These are phyloP conservation scores for Leptographium flavum DNA, from an alignment of 2,329 filamentous ascomycete genomes.

Conservation along the genomic window DNA sequence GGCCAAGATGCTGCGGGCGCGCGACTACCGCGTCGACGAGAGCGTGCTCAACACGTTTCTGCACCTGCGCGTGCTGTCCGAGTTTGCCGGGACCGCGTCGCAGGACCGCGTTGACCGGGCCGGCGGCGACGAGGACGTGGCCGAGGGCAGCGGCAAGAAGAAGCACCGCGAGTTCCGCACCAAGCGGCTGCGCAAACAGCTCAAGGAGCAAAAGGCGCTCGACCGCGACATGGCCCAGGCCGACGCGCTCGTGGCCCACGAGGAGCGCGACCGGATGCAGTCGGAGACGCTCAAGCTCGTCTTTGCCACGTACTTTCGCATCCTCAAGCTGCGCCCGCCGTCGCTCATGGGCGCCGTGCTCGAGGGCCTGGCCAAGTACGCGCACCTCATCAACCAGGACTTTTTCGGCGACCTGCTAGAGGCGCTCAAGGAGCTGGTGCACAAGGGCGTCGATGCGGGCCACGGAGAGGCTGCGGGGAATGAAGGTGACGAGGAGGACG, in stretches of 20 bases:
- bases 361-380: constrained; percentile 84
- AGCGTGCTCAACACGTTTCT: constrained; percentile 82
- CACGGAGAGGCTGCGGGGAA: constrained; percentile 33
- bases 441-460: constrained; percentile 49
- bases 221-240: constrained; percentile 91
- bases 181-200: constrained; percentile 69
- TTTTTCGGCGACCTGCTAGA: constrained; percentile 96
- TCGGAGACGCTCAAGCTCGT: constrained; percentile 92
- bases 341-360: constrained; percentile 93
- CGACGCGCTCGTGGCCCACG: constrained; percentile 79
- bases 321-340: constrained; percentile 68
- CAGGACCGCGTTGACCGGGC: constrained; percentile 55
- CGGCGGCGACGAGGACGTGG: constrained; percentile 9
- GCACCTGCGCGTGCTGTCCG: constrained; percentile 72
- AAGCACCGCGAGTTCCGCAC: constrained; percentile 60
- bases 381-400: constrained; percentile 95
- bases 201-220: constrained; percentile 74
- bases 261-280: constrained; percentile 88
- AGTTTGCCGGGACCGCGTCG: constrained; percentile 76
- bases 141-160: constrained; percentile 54
- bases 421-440: constrained; percentile 83
- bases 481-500: constrained; percentile 29
- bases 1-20: constrained; percentile 88
- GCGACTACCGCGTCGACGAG: constrained; percentile 71
- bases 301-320: constrained; percentile 88